Evolutionary conservation across 108 stramenopile species (phyloP).

Genomic region (Thalassiosira profunda): DNA sequence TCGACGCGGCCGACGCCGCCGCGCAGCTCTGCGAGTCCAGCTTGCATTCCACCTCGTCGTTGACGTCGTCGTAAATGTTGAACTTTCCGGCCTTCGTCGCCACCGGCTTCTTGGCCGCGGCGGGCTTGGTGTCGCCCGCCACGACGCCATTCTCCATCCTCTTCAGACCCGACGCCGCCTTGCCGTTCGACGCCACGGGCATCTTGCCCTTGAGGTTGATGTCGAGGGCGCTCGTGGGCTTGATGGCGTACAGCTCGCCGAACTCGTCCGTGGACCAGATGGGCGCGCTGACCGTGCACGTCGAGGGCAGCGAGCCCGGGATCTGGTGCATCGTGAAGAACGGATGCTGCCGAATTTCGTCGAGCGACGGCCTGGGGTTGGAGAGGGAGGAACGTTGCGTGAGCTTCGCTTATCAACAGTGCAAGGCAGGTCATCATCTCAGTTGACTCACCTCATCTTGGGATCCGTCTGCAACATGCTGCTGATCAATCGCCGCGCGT

Average conservation of each 20-base stretch:
- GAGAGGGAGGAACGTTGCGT: neutral
- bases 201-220: constrained; percentile 3
- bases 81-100: constrained; percentile 23
- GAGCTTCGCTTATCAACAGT: neutral
- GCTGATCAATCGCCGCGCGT: constrained; percentile 89
- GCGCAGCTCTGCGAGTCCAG: neutral
- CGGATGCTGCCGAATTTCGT: constrained; percentile 76
- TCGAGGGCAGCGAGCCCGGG: constrained; percentile 69
- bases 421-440: neutral
- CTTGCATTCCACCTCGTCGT: constrained; percentile 11
- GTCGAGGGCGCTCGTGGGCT: constrained; percentile 47
- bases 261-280: constrained; percentile 66
- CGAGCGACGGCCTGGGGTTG: constrained; percentile 71
- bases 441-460: constrained; percentile 59
- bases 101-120: neutral
- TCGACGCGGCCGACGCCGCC: neutral
- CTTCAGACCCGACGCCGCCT: neutral
- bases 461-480: constrained; percentile 93
- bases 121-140: neutral
- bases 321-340: constrained; percentile 78
- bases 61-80: constrained; percentile 43
- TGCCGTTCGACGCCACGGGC: neutral
- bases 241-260: constrained; percentile 48
- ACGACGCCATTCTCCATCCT: neutral
- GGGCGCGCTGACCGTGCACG: constrained; percentile 60